phyloP scores from a whole-genome alignment of 257 asterid genomes.

The Solanum microdontum region DNA sequence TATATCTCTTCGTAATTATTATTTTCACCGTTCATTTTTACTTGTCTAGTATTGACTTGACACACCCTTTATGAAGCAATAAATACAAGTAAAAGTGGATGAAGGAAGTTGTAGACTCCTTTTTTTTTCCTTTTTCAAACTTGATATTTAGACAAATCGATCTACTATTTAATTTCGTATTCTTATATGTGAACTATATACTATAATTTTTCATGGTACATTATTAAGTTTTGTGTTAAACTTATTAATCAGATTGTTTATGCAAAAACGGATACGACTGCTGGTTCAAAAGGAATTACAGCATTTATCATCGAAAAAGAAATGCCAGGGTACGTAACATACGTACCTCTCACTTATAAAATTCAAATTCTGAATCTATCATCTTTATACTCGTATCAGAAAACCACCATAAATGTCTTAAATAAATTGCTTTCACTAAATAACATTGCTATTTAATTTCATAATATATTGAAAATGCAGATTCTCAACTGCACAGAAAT shows the following conservation, averaged over 20 bases:
- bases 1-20: neutral
- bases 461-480: slow-evolving; percentile 33
- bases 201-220: neutral
- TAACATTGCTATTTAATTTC: neutral
- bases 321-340: slow-evolving; percentile 64
- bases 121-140: neutral
- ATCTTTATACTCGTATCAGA: neutral
- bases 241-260: slow-evolving; percentile 66
- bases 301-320: slow-evolving; percentile 91
- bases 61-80: neutral
- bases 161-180: neutral
- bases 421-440: neutral
- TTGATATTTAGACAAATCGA: too few species aligned
- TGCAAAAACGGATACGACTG: slow-evolving; percentile 80
- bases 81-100: too few species aligned
- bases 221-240: neutral
- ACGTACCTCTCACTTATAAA: neutral
- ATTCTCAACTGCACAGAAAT: slow-evolving; percentile 92
- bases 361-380: neutral
- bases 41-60: neutral
- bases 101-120: too few species aligned
- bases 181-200: neutral
- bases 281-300: slow-evolving; percentile 88
- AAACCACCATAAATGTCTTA: neutral
- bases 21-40: neutral